Percentiles rank a stretch among this genome's conserved stretches.
phyloP scores from a whole-genome alignment of 805 yeast genomes.

The Nakazawaea sp. region DNA sequence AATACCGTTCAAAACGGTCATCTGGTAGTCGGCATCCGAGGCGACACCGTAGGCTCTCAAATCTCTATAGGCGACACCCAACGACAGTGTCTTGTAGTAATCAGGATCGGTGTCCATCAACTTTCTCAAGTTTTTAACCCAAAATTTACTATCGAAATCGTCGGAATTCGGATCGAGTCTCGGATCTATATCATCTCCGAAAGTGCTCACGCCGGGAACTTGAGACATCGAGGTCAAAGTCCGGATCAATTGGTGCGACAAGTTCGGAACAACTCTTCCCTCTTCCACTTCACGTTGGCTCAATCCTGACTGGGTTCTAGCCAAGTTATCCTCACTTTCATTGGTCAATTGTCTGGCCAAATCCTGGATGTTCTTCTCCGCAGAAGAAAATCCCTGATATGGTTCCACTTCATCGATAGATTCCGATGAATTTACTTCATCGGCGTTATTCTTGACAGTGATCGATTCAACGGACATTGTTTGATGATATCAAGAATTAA shows the following conservation, averaged over 20 bases:
- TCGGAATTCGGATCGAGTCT: conserved; percentile 53
- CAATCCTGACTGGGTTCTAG: neutral
- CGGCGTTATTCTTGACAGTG: conserved; percentile 16
- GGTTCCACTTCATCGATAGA: conserved; percentile 13
- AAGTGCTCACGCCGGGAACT: conserved; percentile 42
- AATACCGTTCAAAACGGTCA: conserved; percentile 43
- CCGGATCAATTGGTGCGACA: conserved; percentile 17
- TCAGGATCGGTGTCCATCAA: conserved; percentile 49
- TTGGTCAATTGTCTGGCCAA: conserved; percentile 34
- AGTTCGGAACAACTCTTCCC: conserved; percentile 10
- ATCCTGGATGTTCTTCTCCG: conserved; percentile 27
- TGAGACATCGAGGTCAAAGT: conserved; percentile 43
- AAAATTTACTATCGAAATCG: conserved; percentile 51
- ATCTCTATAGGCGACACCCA: conserved; percentile 54
- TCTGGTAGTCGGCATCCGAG: conserved; percentile 60
- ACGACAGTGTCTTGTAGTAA: conserved; percentile 51
- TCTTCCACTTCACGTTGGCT: conserved; percentile 9
- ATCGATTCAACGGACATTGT: conserved; percentile 16
- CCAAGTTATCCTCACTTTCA: conserved; percentile 7
- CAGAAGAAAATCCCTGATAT: conserved; percentile 31
- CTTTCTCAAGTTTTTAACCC: conserved; percentile 62
- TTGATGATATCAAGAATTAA: neutral
- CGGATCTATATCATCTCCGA: conserved; percentile 25
- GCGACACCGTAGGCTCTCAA: conserved; percentile 61
- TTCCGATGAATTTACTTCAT: neutral